These are phyloP conservation scores for Aspergillus diversus DNA, from an alignment of 495 filamentous ascomycete species.

Conservation along the genomic window DNA sequence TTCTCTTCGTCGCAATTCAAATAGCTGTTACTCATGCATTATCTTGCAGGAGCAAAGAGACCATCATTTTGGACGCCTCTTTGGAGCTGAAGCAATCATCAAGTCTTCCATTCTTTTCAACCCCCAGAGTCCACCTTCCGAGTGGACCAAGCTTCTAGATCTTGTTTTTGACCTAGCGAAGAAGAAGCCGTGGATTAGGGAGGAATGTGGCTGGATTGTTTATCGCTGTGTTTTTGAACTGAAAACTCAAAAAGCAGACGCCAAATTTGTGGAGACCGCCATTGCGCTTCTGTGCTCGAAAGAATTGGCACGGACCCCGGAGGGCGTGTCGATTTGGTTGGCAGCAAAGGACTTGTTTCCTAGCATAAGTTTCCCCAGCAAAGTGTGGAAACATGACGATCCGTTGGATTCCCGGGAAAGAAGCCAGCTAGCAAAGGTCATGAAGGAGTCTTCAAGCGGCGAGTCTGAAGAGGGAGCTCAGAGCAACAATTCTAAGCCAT, in stretches of 20 bases:
- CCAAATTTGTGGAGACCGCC: conserved; percentile 58
- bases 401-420: conserved; percentile 70
- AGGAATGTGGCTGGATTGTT: conserved; percentile 80
- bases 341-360: conserved; percentile 65
- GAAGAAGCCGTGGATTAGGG: conserved; percentile 83
- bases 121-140: conserved; percentile 44
- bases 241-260: conserved; percentile 37
- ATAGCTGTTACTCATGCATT: conserved; percentile 19
- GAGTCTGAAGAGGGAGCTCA: conserved; percentile 49
- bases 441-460: conserved; percentile 73
- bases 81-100: conserved; percentile 83
- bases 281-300: conserved; percentile 63
- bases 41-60: conserved; percentile 75
- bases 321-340: conserved; percentile 90
- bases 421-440: conserved; percentile 64
- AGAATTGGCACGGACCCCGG: conserved; percentile 73
- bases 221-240: conserved; percentile 52
- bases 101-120: conserved; percentile 72
- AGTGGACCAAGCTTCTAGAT: conserved; percentile 63
- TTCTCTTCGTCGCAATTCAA: not conserved
- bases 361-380: conserved; percentile 61
- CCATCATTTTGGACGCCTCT: conserved; percentile 80
- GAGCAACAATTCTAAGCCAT: conserved; percentile 52
- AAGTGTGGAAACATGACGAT: conserved; percentile 72
- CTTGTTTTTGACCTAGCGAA: conserved; percentile 59